Base-by-base conservation (phyloP, 805 yeast genomes). In the Blastobotrys robertii region DNA sequence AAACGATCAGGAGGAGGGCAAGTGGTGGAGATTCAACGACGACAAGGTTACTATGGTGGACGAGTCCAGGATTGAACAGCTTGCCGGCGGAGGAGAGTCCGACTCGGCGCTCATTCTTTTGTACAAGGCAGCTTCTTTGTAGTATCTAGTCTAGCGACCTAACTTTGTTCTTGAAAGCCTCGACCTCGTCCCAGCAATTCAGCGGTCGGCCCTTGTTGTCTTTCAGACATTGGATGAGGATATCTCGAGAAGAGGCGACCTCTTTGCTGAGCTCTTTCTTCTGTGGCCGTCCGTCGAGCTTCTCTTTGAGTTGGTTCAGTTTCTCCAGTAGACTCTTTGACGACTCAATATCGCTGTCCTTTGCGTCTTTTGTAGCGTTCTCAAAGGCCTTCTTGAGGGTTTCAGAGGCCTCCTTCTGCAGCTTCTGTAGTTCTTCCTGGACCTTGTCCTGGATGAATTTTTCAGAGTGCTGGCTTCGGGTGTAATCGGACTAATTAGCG, bases 21-120 rank as follows among this genome's bases (percentile, higher is more conserved):
- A 70, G 49, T 92, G 99, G 99, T 90, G 84, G 81, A 81, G 80
- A 63, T 92, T 85, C 66, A 87, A 92, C 60, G 99, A 92, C 63
- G 95, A 88, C 64, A 81, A 81, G 59, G 95, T 92, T 12, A 68
- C 76, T 6, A 66, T 71, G 34, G 87, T 88, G n/a, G 77, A 72
- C 48, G 82, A 77, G 57, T 92, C 87, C 41, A 85, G 77, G 58
- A 78, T 92, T 47, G 95, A 87, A 61, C 63, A 74, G 44, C 71
- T 92, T 51, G 84, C 97, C 4, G 99, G 98, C 36, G 99, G 99
- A 44, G 97, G 97, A 45, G 98, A 94, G 67, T 45, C 95, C 53
- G 99, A 92, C 63, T 79, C 92, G 56, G 99, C 98, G 2, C 74
- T 92, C 62, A 80, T 92, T 44, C 71, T 90, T 52, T 66, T 92